Percentiles rank a stretch among this genome's conserved stretches.
Conservation (phyloP, 192 early-diverging fungal species). For the Backusella australiensis region DNA sequence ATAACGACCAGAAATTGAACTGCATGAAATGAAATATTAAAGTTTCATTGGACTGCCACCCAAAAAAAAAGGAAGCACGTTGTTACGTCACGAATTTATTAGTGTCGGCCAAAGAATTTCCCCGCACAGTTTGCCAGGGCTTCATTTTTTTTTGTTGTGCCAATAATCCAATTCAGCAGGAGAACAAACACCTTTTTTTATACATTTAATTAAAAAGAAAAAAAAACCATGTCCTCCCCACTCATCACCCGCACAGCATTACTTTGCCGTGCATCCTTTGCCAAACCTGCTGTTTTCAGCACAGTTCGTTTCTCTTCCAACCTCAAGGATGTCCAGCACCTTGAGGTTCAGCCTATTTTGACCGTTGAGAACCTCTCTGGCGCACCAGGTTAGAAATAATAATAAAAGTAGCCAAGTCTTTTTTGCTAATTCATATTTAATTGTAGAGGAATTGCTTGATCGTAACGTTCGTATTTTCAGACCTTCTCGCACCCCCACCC, state of each 20-base stretch:
- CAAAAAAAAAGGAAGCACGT: too few relatives aligned
- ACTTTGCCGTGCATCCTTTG: conserved; percentile 15
- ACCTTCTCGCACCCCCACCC: conserved; percentile 82
- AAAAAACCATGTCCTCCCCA: conserved; percentile 7
- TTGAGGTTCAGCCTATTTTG: conserved; percentile 1
- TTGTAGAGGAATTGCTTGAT: conserved; percentile 24
- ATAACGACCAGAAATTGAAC: too few relatives aligned
- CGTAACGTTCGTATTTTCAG: conserved; percentile 85
- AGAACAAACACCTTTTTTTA: neutral
- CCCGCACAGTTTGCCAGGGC: neutral
- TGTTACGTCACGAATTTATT: neutral
- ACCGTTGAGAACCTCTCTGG: conserved; percentile 21
- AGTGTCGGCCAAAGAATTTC: neutral
- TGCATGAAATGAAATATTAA: too few relatives aligned
- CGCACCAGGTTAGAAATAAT: neutral
- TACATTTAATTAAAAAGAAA: too few relatives aligned
- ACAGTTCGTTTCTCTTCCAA: neutral
- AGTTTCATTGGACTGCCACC: too few relatives aligned
- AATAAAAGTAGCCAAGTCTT: too few relatives aligned
- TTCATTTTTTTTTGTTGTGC: neutral
- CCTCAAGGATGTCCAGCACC: conserved; percentile 9
- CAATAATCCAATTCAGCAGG: neutral
- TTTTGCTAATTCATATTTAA: neutral
- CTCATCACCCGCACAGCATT: conserved; percentile 4
- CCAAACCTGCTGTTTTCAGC: conserved; percentile 6